These are phyloP conservation scores for Drosera capensis DNA, from an alignment of 148 eudicot species.

Conservation along the genomic window DNA sequence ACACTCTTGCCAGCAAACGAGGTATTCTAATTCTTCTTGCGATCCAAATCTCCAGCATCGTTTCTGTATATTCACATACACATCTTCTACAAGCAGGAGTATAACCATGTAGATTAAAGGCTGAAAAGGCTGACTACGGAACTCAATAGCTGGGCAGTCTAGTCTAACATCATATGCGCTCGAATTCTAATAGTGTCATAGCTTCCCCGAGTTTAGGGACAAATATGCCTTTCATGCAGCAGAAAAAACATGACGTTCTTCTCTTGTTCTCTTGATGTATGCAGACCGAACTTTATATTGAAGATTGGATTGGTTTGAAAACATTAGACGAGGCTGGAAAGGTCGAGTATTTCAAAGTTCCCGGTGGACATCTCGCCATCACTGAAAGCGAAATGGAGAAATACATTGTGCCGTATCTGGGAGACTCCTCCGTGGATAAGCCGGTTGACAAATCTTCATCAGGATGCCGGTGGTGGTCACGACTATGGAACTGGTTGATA, in stretches of 20 bases:
- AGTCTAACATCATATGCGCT: too few relatives aligned
- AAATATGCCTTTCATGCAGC: neutral
- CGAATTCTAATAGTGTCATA: too few relatives aligned
- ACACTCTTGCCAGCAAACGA: slow-evolving; percentile 33
- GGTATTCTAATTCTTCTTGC: slow-evolving; percentile 13
- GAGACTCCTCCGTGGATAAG: neutral
- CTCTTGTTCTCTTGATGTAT: neutral
- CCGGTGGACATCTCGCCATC: slow-evolving; percentile 28
- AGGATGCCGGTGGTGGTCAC: neutral
- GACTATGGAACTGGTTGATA: neutral
- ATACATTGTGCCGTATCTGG: slow-evolving; percentile 26
- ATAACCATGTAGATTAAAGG: too few relatives aligned
- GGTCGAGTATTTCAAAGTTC: slow-evolving; percentile 24
- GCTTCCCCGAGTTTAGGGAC: neutral
- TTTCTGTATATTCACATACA: neutral
- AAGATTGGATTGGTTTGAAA: slow-evolving; percentile 56
- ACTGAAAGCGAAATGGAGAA: slow-evolving; percentile 14
- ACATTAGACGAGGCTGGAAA: slow-evolving; percentile 44
- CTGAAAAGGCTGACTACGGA: too few relatives aligned
- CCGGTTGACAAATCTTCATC: neutral
- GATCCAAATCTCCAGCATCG: neutral
- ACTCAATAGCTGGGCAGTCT: too few relatives aligned
- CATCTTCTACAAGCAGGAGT: neutral
- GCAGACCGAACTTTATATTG: slow-evolving; percentile 42
- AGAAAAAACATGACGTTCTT: neutral